A percentile compares a stretch with the other conserved stretches of the same genome.
Conservation (phyloP, 352 stramenopile genomes). For the Vaucheria bursata region DNA sequence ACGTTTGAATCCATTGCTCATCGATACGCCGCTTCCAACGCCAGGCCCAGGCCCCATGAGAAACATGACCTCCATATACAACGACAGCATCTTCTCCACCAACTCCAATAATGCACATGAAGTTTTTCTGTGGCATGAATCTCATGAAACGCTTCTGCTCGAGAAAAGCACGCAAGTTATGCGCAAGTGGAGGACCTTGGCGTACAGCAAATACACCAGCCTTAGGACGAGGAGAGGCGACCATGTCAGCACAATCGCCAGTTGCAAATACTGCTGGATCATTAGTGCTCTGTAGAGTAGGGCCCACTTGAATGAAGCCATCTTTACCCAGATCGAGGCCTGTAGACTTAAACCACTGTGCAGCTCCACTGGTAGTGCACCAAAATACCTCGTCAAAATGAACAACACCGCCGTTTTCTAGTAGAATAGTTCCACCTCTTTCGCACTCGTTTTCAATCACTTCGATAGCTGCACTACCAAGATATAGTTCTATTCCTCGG, state of each 20-base stretch:
- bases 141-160: constrained; percentile 10
- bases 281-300: constrained; percentile 36
- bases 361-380: constrained; percentile 54
- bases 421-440: too few relatives aligned
- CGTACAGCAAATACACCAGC: constrained; percentile 64
- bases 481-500: constrained; percentile 49
- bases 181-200: constrained; percentile 51
- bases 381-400: constrained; percentile 56
- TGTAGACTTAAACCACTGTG: constrained; percentile 47
- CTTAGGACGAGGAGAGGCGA: constrained; percentile 55
- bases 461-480: constrained; percentile 40
- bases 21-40: constrained; percentile 61
- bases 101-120: constrained; percentile 57
- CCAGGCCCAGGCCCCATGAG: constrained; percentile 56
- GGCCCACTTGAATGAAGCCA: constrained; percentile 51
- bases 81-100: constrained; percentile 57
- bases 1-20: constrained; percentile 54
- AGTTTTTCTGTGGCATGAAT: constrained; percentile 47
- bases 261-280: constrained; percentile 53
- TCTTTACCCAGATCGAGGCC: constrained; percentile 44
- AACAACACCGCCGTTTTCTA: background rate
- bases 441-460: constrained; percentile 4
- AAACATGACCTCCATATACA: constrained; percentile 47
- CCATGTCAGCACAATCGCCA: constrained; percentile 56
- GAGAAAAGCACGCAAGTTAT: constrained; percentile 52